A percentile compares a stretch with the other conserved stretches of the same genome.
phyloP scores from a whole-genome alignment of 176 grass and related monocot species.

The Saccharum spontaneum region DNA sequence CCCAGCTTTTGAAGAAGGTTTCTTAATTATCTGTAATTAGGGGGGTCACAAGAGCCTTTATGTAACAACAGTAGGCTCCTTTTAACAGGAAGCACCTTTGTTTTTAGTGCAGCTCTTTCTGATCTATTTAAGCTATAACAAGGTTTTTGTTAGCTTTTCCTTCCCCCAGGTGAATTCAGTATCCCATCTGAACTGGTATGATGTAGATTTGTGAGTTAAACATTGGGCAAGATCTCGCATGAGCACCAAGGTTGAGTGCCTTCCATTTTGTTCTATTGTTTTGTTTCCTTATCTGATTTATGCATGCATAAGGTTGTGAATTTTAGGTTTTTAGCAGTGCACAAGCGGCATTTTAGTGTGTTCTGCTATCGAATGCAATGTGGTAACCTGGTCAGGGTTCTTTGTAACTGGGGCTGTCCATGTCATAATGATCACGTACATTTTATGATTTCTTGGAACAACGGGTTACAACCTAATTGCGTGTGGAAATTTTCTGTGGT shows the following conservation, averaged over 20 bases:
- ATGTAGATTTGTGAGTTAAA: conserved; percentile 55
- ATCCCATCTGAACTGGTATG: conserved; percentile 52
- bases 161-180: conserved; percentile 39
- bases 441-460: neutral
- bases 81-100: conserved; percentile 59
- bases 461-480: neutral
- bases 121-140: conserved; percentile 67
- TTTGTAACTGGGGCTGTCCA: neutral
- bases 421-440: neutral
- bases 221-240: conserved; percentile 35
- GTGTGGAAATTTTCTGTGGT: neutral
- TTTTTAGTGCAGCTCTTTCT: conserved; percentile 67
- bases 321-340: neutral
- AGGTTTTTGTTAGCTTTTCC: conserved; percentile 58
- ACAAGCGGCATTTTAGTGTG: neutral
- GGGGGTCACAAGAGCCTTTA: conserved; percentile 67
- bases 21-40: conserved; percentile 79
- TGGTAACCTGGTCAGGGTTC: neutral
- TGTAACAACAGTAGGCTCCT: conserved; percentile 67
- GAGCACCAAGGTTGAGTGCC: conserved; percentile 5
- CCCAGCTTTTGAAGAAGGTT: conserved; percentile 59
- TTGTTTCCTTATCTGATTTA: neutral
- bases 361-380: neutral
- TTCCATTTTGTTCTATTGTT: conserved; percentile 11
- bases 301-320: neutral